Evolutionary conservation across 1,284 basidiomycete species (phyloP).

Genomic region (Ganoderma meredithae): DNA sequence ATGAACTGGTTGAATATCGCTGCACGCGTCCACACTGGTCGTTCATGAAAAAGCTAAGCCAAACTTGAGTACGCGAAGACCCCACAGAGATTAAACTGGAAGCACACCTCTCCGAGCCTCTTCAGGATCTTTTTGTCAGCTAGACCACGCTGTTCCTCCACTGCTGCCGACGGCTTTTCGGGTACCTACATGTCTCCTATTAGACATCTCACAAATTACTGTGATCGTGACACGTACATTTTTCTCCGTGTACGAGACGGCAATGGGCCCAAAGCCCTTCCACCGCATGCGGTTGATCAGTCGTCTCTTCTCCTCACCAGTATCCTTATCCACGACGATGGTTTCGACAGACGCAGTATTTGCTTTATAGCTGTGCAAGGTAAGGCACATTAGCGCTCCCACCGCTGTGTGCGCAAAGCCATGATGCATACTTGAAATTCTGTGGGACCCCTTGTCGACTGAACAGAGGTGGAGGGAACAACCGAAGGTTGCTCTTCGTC

Average conservation of each 20-base stretch:
- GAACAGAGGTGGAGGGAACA: constrained; percentile 87
- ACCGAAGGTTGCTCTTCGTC: constrained; percentile 61
- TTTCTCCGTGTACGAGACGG: constrained; percentile 72
- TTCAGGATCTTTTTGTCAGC: constrained; percentile 68
- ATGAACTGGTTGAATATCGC: constrained; percentile 87
- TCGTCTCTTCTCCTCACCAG: constrained; percentile 82
- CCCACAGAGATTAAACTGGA: constrained; percentile 22
- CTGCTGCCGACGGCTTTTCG: constrained; percentile 62
- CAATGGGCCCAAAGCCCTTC: constrained; percentile 78
- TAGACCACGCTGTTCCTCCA: constrained; percentile 61
- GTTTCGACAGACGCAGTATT: constrained; percentile 77
- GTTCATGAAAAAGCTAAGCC: constrained; percentile 65
- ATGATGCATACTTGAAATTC: constrained; percentile 70
- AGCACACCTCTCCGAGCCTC: constrained; percentile 61
- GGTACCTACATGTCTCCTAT: constrained; percentile 58
- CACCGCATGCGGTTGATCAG: constrained; percentile 82
- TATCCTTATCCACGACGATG: constrained; percentile 71
- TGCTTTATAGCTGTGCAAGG: constrained; percentile 68
- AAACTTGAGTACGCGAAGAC: background rate
- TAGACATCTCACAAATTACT: background rate
- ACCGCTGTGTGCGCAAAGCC: background rate
- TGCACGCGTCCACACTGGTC: constrained; percentile 90
- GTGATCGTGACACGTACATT: constrained; percentile 47
- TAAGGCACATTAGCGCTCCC: background rate
- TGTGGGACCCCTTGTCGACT: constrained; percentile 80